These are phyloP conservation scores for Echium plantagineum DNA, from an alignment of 257 asterid species.

Conservation along the genomic window DNA sequence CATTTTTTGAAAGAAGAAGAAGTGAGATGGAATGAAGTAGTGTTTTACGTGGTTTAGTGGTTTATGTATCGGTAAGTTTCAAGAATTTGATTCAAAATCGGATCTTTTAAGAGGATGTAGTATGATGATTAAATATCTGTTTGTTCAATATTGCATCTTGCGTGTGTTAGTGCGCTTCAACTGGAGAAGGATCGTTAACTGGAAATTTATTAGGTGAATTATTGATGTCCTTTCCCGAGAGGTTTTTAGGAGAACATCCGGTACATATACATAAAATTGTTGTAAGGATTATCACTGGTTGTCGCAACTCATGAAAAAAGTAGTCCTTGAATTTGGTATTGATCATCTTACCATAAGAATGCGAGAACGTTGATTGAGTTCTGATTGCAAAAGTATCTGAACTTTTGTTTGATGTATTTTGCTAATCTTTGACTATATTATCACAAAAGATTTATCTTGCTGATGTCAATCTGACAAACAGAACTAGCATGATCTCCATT, in stretches of 20 bases:
- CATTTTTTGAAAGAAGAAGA: no score
- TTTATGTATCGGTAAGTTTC: not conserved
- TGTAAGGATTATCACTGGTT: no score
- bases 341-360: no score
- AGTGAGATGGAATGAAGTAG: not conserved
- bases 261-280: not conserved
- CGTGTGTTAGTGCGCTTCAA: not conserved
- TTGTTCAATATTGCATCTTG: slow-evolving; percentile 6
- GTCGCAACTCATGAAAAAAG: no score
- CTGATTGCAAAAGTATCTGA: not conserved
- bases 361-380: not conserved
- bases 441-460: no score
- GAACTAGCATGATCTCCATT: no score
- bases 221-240: not conserved
- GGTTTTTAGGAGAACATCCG: not conserved
- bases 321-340: no score
- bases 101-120: slow-evolving; percentile 1
- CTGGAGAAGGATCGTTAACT: not conserved
- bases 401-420: not conserved
- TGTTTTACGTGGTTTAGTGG: not conserved
- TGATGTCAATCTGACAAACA: not conserved
- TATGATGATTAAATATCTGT: slow-evolving; percentile 1
- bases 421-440: not conserved
- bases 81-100: not conserved
- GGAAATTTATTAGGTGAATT: not conserved